Evolutionary conservation across 352 stramenopile genomes (phyloP), one percentile per base, ranked within the genome.

Genomic region (Globisporangium perplexum): DNA sequence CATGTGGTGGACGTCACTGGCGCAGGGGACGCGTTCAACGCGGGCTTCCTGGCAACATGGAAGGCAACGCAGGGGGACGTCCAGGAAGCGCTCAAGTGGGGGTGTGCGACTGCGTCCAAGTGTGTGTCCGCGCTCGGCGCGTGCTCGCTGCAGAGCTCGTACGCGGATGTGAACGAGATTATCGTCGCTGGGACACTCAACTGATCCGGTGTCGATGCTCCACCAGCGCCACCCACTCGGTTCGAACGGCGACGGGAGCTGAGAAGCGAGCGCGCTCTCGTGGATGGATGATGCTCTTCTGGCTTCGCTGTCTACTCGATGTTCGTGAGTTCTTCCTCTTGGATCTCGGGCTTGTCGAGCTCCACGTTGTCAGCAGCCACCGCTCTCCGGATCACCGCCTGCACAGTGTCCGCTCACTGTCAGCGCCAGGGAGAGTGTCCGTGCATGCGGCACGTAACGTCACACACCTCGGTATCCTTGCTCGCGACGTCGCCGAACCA

Each of bases 21-120:
- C 17, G 84, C 84, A 7, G 84, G 84, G 6, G 84, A 95, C 50
- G 86, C 82, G n/a, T 95, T 95, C 61, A 90, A 95, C 61, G 76
- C 84, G 14, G 82, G 80, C 0, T 94, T 94, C 55, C 60, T 95
- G 4, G 59, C 55, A 22, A 74, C 69, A 35, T 93, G 83, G 83
- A 88, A 86, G 47, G 61, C 64, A 0, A 82, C 62, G 0, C 71
- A 73, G n/a, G 47, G 55, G 15, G 55, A 90, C 35, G 68, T 90
- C 11, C 48, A 59, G 20, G 54, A 79, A 48, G 83, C 71, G 5
- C 57, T 93, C 45, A 61, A 64, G 38, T 93, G 77, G 71, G 83
- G 77, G 17, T 90, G 79, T 50, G 83, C 66, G 31, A 87, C 76
- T 5, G 77, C 80, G n/a, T 86, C 77, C 7, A 68, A 63, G 48